Evolutionary conservation across 169 alveolate genomes (phyloP), one percentile per base, ranked within the genome.

Genomic region (Eimeria zaria): DNA sequence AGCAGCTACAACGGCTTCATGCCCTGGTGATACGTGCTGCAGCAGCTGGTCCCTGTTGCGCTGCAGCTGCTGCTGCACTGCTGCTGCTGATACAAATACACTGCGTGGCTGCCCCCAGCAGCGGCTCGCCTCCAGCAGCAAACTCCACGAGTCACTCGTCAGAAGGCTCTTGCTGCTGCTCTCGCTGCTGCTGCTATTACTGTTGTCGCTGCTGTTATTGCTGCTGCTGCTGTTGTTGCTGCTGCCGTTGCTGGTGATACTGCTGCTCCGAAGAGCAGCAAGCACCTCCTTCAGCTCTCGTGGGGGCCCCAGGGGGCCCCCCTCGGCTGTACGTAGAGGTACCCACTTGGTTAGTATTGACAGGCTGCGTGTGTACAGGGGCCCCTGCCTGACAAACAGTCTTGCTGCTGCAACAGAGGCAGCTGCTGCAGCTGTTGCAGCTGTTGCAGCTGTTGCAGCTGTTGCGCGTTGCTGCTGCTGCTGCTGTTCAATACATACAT

Each of bases 51-150:
- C 80, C 55, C 36, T 69, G 55, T 60, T 84, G 92, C 76, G 92
- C 92, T 84, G 80, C 80, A 84, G 80, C 92, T 84, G 92, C 92
- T 84, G 92, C 58, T 60, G 36, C 53, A 60, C 58, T 60, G 92
- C 76, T 58, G 78, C 74, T 58, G 92, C 92, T 7, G 92, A 12
- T 62, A 84, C 60, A 5, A 84, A 11, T 55, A 60, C 92, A n/a
- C 36, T 60, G 36, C 92, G 46, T 14, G 92, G 92, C 76, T 24
- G 53, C 27, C 92, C 92, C 92, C 92, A 84, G 80, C 92, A 84
- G 92, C 92, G 62, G 92, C 92, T 84, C 62, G 92, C 92, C 60
- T 84, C 92, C 46, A 60, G 62, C 80, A 84, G 44, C 80, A 84
- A 58, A 48, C 80, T 22, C 71, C 67, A 84, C 33, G 58, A 16